Base-by-base conservation (phyloP, 106 monocot species). In the Platanthera zijinensis region DNA sequence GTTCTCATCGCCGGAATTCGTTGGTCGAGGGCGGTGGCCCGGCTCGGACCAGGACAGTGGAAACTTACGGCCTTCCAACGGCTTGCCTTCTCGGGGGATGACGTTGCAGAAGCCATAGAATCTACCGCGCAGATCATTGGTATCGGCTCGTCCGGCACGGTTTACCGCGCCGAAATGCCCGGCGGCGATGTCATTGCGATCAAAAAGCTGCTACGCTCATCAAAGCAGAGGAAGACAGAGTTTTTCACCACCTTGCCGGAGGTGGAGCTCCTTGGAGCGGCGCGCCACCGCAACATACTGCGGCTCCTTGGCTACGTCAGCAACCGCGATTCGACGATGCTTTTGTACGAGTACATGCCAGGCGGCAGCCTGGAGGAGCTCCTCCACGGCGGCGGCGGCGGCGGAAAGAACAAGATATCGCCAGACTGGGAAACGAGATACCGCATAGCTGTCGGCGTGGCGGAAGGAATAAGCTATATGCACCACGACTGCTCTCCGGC, bases 281-380 rank as follows among this genome's bases (percentile, higher is more conserved):
- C 93, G 19, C 80, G 93, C 63, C 96, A 96, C 82, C 81, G 96
- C 30, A 96, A 93, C 87, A 91, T 96, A 32, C 93, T 96, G 45
- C 80, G 89, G 19, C 82, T 96, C 0, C 81, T 96, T 0, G 96
- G 96, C 4, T 91, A 74, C 82, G 93, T 90, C 84, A 87, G 74
- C 80, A 86, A 93, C 79, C 49, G 79, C 19, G 96, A 93, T 48
- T 78, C 87, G 10, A 90, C 89, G 19, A 74, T 96, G 74, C 71
- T 95, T 17, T 82, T 95, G 28, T 96, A 96, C 73, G 92, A 96
- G 80, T 92, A 92, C 92, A 89, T 96, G 96, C 90, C 93, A 8
- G 89, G 93, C 59, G 96, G 96, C 0, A 93, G 89, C 80, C 83
- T 96, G 11, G 93, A 96, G 4, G 89, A 96, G 48, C 77, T 96